phyloP scores from a whole-genome alignment of 108 stramenopile genomes.

The Discostella pseudostelligera region DNA sequence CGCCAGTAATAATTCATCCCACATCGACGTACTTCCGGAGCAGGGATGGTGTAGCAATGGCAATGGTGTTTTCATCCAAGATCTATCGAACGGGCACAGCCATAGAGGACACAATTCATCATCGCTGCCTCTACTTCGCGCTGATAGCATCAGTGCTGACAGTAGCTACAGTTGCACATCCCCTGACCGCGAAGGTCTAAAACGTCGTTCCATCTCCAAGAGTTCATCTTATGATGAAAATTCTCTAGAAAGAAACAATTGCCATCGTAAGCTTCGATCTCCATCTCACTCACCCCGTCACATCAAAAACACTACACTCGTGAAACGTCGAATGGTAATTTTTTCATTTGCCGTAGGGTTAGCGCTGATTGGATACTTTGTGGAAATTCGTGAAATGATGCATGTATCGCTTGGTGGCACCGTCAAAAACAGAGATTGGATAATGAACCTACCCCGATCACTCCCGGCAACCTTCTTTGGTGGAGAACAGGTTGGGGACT shows the following conservation, averaged over 20 bases:
- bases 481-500: not conserved
- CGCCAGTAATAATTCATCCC: slow-evolving; percentile 3
- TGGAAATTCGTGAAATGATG: slow-evolving; percentile 13
- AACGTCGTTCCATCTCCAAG: not conserved
- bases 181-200: slow-evolving; percentile 1
- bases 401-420: slow-evolving; percentile 7
- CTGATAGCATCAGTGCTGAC: not conserved
- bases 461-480: slow-evolving; percentile 2
- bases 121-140: not conserved
- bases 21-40: slow-evolving; percentile 3
- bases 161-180: slow-evolving; percentile 1
- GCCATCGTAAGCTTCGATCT: not conserved
- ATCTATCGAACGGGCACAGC: not conserved
- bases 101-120: not conserved
- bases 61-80: slow-evolving; percentile 15
- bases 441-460: slow-evolving; percentile 20
- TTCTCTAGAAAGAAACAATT: not conserved
- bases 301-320: not conserved
- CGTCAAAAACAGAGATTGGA: slow-evolving; percentile 13
- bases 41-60: slow-evolving; percentile 18
- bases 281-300: not conserved
- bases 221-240: not conserved
- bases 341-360: slow-evolving; percentile 15
- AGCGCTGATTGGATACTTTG: slow-evolving; percentile 19
- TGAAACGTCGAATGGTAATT: slow-evolving; percentile 13